Conservation (phyloP, 1,284 basidiomycete species). For the Ceratobasidium sp. region DNA sequence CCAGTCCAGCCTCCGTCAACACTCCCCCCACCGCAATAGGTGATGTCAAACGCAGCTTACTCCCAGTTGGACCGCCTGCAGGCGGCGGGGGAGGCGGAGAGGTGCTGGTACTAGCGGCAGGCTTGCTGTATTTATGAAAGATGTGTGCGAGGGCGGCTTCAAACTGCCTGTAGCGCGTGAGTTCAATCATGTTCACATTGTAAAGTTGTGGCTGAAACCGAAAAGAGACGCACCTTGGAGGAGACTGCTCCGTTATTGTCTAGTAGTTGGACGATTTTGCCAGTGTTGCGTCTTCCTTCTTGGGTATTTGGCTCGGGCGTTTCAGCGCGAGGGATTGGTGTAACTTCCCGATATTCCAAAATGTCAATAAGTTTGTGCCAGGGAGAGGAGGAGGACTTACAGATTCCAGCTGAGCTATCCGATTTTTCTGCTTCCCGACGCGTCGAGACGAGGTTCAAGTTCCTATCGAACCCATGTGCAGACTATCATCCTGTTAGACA, state of each 20-base stretch:
- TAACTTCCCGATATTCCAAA: background rate
- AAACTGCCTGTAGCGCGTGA: constrained; percentile 57
- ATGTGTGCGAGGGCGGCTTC: constrained; percentile 73
- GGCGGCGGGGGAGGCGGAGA: too few species aligned
- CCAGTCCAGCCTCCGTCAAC: constrained; percentile 67
- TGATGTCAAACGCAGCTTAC: constrained; percentile 51
- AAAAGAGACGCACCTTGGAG: constrained; percentile 15
- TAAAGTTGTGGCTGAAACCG: constrained; percentile 42
- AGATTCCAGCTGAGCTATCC: constrained; percentile 12
- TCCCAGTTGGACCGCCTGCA: too few species aligned
- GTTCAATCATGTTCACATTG: constrained; percentile 2
- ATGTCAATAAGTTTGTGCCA: background rate
- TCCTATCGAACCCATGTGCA: constrained; percentile 77
- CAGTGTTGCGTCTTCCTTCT: constrained; percentile 66
- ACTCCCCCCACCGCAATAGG: constrained; percentile 52
- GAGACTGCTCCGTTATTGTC: constrained; percentile 60
- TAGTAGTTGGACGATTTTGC: constrained; percentile 49
- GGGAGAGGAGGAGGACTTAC: constrained; percentile 5
- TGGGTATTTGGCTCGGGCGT: constrained; percentile 69
- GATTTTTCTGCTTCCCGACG: constrained; percentile 58
- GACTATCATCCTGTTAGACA: constrained; percentile 57
- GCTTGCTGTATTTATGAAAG: constrained; percentile 73
- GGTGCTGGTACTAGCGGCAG: too few species aligned
- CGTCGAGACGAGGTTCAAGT: constrained; percentile 66
- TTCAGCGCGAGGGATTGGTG: constrained; percentile 59